Evolutionary conservation across 1,139 yeast genomes (phyloP).

Genomic region (Diutina pseudorugosa): DNA sequence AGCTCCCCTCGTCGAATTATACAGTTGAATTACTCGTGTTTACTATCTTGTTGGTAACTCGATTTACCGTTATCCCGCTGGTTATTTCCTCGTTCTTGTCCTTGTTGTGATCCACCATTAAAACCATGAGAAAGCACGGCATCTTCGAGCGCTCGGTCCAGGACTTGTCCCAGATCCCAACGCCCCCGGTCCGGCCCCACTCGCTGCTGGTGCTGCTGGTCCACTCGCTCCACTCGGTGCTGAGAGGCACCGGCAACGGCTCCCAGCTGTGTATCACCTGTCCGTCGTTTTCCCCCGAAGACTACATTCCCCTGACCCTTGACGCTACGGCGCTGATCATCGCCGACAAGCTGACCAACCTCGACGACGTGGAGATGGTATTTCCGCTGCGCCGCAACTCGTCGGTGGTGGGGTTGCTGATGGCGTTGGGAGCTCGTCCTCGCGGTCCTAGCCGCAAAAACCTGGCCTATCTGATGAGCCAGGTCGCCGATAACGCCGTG

Average conservation of each 20-base stretch:
- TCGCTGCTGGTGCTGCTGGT: conserved; percentile 6
- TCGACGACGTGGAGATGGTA: conserved; percentile 60
- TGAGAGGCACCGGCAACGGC: conserved; percentile 7
- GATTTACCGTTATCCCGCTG: too few species aligned
- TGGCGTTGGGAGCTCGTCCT: conserved; percentile 41
- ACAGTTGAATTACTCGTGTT: neutral
- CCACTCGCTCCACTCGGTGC: conserved; percentile 8
- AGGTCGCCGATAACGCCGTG: neutral
- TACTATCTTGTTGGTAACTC: neutral
- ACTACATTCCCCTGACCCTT: conserved; percentile 71
- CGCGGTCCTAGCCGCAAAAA: conserved; percentile 29
- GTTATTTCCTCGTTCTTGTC: neutral
- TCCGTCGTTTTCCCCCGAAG: conserved; percentile 24
- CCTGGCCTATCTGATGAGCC: conserved; percentile 14
- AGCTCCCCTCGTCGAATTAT: too few species aligned
- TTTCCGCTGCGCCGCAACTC: conserved; percentile 52
- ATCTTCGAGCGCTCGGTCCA: conserved; percentile 59
- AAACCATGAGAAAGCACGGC: neutral
- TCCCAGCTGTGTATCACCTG: conserved; percentile 7
- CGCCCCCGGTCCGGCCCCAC: conserved; percentile 5
- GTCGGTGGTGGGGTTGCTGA: conserved; percentile 44
- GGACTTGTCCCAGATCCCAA: conserved; percentile 15
- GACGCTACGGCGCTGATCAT: conserved; percentile 66
- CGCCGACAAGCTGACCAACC: conserved; percentile 41
- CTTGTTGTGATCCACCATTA: neutral